Evolutionary conservation across 345 rosid species (phyloP).

Genomic region (Rhodomyrtus tomentosa): DNA sequence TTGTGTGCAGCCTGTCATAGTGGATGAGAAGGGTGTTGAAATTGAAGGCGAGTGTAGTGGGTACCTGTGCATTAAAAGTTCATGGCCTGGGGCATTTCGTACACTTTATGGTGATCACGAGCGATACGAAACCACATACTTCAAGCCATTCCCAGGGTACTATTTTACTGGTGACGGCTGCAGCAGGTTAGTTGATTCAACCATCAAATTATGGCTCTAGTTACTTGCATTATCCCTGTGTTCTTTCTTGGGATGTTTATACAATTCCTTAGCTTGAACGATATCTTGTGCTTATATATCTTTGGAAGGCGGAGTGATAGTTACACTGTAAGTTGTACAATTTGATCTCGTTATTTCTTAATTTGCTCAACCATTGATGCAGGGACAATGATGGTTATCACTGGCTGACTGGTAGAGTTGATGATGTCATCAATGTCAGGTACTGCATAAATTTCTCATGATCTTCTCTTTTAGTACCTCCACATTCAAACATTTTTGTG

Average conservation of each 20-base stretch:
- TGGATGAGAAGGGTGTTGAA: constrained; percentile 96
- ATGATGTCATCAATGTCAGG: constrained; percentile 99
- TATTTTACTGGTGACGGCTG: constrained; percentile 97
- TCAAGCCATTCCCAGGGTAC: constrained; percentile 90
- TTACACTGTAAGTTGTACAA: background rate
- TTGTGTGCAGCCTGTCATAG: constrained; percentile 63
- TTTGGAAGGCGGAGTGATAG: background rate
- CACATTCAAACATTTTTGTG: background rate
- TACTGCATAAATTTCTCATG: constrained; percentile 6
- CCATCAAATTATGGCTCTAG: background rate
- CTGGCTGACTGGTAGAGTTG: constrained; percentile 98
- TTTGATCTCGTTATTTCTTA: background rate
- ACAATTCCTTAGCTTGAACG: background rate
- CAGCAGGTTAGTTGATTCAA: constrained; percentile 46
- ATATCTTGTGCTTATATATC: background rate
- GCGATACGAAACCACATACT: constrained; percentile 94
- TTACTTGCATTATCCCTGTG: background rate
- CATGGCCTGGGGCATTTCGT: constrained; percentile 99
- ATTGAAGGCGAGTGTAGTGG: constrained; percentile 94
- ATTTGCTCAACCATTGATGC: background rate
- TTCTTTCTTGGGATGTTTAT: background rate
- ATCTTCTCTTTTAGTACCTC: background rate
- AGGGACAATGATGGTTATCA: constrained; percentile 97
- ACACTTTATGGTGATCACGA: constrained; percentile 98
- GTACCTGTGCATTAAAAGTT: constrained; percentile 72